Percentiles rank a stretch among this genome's conserved stretches.
Evolutionary conservation across 495 filamentous ascomycete species (phyloP).

Genomic region (Lasiosphaeria ovina): DNA sequence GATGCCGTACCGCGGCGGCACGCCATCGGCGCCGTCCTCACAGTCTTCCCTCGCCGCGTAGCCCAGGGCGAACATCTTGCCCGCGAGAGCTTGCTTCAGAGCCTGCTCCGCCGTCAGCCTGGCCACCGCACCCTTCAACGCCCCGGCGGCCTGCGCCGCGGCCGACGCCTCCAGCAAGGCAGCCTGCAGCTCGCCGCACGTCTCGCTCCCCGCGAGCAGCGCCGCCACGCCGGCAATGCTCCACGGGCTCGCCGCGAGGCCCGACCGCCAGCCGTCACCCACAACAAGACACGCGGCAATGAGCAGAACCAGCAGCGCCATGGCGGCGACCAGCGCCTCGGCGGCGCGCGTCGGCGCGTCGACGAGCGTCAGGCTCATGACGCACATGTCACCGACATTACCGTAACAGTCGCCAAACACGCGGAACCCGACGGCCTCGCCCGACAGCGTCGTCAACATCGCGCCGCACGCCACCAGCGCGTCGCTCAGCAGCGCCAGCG

Average conservation of each 20-base stretch:
- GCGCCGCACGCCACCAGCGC: neutral
- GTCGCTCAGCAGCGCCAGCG: neutral
- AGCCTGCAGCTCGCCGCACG: too few relatives aligned
- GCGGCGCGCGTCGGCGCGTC: neutral
- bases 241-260: neutral
- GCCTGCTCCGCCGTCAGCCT: too few relatives aligned
- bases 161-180: too few relatives aligned
- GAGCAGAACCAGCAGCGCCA: neutral
- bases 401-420: neutral
- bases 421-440: neutral
- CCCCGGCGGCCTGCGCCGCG: neutral
- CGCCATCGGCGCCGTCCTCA: too few relatives aligned
- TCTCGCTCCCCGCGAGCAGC: neutral
- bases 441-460: neutral
- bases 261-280: neutral
- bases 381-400: neutral
- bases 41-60: too few relatives aligned
- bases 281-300: neutral
- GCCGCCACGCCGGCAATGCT: neutral
- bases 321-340: neutral
- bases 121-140: neutral
- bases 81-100: too few relatives aligned
- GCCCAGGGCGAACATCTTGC: too few relatives aligned
- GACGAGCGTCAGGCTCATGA: neutral
- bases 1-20: too few relatives aligned